phyloP scores from a whole-genome alignment of 2,329 filamentous ascomycete genomes.

The Chaetomium sp. region DNA sequence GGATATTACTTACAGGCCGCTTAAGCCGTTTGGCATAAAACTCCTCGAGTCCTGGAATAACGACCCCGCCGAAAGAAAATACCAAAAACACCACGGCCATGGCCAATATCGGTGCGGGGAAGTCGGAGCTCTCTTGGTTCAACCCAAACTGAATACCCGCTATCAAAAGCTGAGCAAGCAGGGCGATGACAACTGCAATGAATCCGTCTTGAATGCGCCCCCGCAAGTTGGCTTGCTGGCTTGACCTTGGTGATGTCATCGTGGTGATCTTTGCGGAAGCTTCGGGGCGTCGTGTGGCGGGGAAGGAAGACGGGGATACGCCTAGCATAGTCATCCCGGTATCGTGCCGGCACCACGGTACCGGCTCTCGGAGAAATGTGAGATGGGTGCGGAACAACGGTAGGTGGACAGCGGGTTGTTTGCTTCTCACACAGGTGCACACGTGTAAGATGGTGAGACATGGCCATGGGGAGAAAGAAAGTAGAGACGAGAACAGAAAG shows the following conservation, averaged over 20 bases:
- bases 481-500: no score
- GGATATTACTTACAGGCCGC: conserved; percentile 19
- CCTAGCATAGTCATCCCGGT: conserved; percentile 6
- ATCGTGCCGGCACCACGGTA: conserved; percentile 16
- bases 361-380: conserved; percentile 13
- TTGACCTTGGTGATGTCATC: neutral
- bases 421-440: conserved; percentile 17
- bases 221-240: neutral
- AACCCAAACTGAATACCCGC: conserved; percentile 37
- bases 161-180: conserved; percentile 40
- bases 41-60: conserved; percentile 21
- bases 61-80: conserved; percentile 14
- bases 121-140: conserved; percentile 30
- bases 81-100: conserved; percentile 38
- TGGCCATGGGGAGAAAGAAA: conserved; percentile 5
- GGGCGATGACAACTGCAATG: conserved; percentile 32
- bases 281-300: neutral
- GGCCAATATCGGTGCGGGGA: conserved; percentile 42
- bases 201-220: conserved; percentile 24
- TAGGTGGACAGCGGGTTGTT: conserved; percentile 15
- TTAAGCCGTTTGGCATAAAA: conserved; percentile 25
- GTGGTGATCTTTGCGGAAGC: neutral
- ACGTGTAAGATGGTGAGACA: conserved; percentile 24
- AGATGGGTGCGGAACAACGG: neutral
- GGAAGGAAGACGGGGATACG: neutral